Conservation (phyloP, 306 rosid genomes). For the Castanospermum australe region DNA sequence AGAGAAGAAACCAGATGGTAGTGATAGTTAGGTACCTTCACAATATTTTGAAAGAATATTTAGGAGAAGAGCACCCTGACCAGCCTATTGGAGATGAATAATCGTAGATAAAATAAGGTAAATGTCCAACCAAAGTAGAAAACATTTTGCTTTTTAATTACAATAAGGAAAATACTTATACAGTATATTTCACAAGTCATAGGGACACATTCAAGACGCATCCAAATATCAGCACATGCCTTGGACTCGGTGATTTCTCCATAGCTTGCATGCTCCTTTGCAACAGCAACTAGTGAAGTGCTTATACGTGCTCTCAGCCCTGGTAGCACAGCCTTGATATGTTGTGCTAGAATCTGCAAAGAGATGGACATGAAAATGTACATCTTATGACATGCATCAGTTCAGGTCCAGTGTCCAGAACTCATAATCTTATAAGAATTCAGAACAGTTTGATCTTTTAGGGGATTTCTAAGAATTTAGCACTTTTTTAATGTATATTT, state of each 20-base stretch:
- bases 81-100: conserved; percentile 60
- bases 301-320: conserved; percentile 92
- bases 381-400: conserved; percentile 13
- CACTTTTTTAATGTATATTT: not conserved
- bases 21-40: conserved; percentile 65
- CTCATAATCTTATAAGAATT: not conserved
- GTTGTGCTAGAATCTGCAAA: conserved; percentile 86
- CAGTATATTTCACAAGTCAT: conserved; percentile 10
- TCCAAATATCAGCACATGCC: conserved; percentile 44
- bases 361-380: conserved; percentile 18
- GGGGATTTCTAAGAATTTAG: not conserved
- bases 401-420: too few relatives aligned
- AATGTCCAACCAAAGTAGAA: not conserved
- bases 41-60: conserved; percentile 91
- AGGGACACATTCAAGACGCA: not conserved
- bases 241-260: conserved; percentile 95
- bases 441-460: not conserved
- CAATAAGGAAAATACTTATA: not conserved
- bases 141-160: conserved; percentile 1
- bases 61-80: conserved; percentile 96
- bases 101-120: conserved; percentile 9
- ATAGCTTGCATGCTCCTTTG: conserved; percentile 94
- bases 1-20: conserved; percentile 6
- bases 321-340: conserved; percentile 86
- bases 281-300: conserved; percentile 76